These are phyloP conservation scores for Paecilomyces fulvus DNA, from an alignment of 2,329 filamentous ascomycete species.

Conservation along the genomic window DNA sequence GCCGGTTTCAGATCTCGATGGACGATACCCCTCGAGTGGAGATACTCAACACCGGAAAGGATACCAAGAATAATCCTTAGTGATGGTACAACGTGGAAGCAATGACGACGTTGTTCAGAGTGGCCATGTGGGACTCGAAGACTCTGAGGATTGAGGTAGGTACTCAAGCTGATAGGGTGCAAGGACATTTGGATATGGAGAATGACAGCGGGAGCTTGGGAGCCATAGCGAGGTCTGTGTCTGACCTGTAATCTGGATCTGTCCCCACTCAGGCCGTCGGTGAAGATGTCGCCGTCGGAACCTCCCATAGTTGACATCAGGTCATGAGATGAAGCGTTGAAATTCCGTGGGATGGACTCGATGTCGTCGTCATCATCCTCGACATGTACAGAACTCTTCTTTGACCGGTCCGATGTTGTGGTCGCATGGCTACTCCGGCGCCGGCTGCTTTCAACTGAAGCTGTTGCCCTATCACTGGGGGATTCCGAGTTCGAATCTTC, in stretches of 20 bases:
- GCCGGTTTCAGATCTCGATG: conserved; percentile 62
- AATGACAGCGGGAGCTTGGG: conserved; percentile 34
- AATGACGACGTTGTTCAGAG: conserved; percentile 40
- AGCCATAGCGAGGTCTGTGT: conserved; percentile 12
- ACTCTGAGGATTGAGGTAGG: conserved; percentile 43
- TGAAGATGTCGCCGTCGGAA: conserved; percentile 33
- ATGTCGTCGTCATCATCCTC: conserved; percentile 39
- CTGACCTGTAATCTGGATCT: conserved; percentile 24
- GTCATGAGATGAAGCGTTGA: conserved; percentile 20
- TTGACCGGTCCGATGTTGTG: conserved; percentile 32
- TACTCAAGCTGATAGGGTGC: conserved; percentile 53
- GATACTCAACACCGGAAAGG: conserved; percentile 55
- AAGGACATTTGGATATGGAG: conserved; percentile 63
- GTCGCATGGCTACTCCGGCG: conserved; percentile 28
- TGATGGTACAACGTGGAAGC: conserved; percentile 53
- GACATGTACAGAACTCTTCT: conserved; percentile 29
- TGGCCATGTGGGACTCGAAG: conserved; percentile 12
- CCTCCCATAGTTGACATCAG: conserved; percentile 27
- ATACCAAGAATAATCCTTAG: conserved; percentile 51
- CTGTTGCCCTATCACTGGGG: conserved; percentile 9
- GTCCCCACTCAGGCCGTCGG: conserved; percentile 31
- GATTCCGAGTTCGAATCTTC: conserved; percentile 12
- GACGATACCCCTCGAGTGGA: conserved; percentile 53
- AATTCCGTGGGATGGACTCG: conserved; percentile 40
- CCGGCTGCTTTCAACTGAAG: conserved; percentile 11